Conservation (phyloP, 768 basidiomycete genomes). For the Sarcomyxa edulis region DNA sequence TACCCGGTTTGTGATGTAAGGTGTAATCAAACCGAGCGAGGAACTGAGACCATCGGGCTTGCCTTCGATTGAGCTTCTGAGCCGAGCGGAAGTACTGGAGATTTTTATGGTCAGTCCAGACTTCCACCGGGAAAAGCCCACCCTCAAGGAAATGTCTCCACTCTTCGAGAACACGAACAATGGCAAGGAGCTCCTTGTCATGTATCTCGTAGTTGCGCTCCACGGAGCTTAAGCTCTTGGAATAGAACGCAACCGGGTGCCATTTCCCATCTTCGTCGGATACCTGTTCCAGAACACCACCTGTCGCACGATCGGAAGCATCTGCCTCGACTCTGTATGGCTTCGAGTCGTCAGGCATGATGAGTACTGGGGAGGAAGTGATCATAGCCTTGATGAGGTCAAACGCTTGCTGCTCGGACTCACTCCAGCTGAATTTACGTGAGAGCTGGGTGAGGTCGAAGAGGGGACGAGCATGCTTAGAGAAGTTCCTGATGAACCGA, state of each 20-base stretch:
- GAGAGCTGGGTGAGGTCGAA: conserved; percentile 14
- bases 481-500: conserved; percentile 25
- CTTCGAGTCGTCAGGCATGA: conserved; percentile 7
- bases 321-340: conserved; percentile 15
- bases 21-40: conserved; percentile 29
- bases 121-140: conserved; percentile 14
- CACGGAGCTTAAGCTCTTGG: conserved; percentile 19
- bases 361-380: conserved; percentile 19
- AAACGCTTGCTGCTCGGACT: conserved; percentile 16
- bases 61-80: conserved; percentile 31
- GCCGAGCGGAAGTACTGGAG: conserved; percentile 36
- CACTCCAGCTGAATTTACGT: conserved; percentile 14
- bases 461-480: conserved; percentile 18
- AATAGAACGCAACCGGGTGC: conserved; percentile 34
- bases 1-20: conserved; percentile 24
- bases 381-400: conserved; percentile 17
- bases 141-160: conserved; percentile 21
- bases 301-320: conserved; percentile 16
- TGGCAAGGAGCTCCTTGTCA: conserved; percentile 44
- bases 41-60: conserved; percentile 34
- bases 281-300: conserved; percentile 20
- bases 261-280: conserved; percentile 14
- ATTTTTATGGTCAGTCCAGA: conserved; percentile 33
- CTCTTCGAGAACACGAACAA: conserved; percentile 27
- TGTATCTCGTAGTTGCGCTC: conserved; percentile 42